phyloP scores from a whole-genome alignment of 2,329 filamentous ascomycete species.

The Albophoma yamanashiensis region DNA sequence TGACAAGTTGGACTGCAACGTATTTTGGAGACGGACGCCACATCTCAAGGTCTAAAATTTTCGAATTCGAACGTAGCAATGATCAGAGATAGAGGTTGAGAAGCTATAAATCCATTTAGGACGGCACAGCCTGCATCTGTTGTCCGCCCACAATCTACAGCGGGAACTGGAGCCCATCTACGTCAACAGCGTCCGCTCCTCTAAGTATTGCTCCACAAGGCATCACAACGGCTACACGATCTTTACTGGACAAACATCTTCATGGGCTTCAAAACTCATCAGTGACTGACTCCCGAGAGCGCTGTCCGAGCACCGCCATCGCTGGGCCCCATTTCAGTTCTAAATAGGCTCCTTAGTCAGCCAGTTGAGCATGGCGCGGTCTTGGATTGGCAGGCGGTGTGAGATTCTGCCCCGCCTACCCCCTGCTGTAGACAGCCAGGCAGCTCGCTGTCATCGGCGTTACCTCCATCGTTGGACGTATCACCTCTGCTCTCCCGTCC shows the following conservation, averaged over 20 bases:
- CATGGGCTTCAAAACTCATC: background rate
- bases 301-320: background rate
- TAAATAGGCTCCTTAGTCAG: background rate
- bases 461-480: background rate
- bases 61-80: no score
- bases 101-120: background rate
- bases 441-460: background rate
- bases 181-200: background rate
- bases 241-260: background rate
- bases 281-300: background rate
- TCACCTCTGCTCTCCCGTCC: background rate
- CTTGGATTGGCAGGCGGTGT: constrained; percentile 1
- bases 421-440: background rate
- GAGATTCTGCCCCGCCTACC: constrained; percentile 2
- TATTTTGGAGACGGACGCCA: no score
- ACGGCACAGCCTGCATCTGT: background rate
- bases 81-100: background rate
- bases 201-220: no score
- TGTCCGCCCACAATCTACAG: background rate
- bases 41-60: background rate
- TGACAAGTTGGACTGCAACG: background rate
- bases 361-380: background rate
- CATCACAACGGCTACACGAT: background rate
- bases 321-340: background rate
- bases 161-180: background rate